Evolutionary conservation across 306 rosid genomes (phyloP).

Genomic region (Myrica gale): DNA sequence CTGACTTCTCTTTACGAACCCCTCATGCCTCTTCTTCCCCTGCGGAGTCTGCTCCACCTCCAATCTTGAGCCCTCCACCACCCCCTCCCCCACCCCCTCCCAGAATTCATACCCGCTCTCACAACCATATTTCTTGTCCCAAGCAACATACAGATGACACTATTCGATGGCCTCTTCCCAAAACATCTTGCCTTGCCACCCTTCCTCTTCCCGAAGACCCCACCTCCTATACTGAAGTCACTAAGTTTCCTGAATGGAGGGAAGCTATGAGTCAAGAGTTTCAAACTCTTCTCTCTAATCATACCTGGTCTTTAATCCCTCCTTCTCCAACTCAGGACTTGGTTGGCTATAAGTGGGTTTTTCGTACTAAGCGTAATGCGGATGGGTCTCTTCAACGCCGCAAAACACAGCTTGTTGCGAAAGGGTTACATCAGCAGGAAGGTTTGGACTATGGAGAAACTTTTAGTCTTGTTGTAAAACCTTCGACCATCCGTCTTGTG

Average conservation of each 20-base stretch:
- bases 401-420: not conserved
- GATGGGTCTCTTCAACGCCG: not conserved
- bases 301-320: not conserved
- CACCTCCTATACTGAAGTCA: not conserved
- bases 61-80: too few species aligned
- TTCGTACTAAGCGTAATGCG: not conserved
- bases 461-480: not conserved
- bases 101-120: too few species aligned
- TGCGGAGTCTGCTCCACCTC: too few species aligned
- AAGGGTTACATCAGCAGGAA: not conserved
- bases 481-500: not conserved
- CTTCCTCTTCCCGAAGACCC: not conserved
- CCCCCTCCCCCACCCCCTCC: too few species aligned
- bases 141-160: too few species aligned
- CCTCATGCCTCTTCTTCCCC: too few species aligned
- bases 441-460: not conserved
- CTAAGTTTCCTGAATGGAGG: not conserved
- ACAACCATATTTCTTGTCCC: too few species aligned
- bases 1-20: too few species aligned
- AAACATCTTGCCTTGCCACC: too few species aligned
- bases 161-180: too few species aligned
- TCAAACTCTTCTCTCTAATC: not conserved
- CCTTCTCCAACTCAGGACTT: not conserved
- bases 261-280: not conserved
- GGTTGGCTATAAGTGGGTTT: not conserved